These are phyloP conservation scores for Globisporangium nagaii DNA, from an alignment of 352 stramenopile species.

Conservation along the genomic window DNA sequence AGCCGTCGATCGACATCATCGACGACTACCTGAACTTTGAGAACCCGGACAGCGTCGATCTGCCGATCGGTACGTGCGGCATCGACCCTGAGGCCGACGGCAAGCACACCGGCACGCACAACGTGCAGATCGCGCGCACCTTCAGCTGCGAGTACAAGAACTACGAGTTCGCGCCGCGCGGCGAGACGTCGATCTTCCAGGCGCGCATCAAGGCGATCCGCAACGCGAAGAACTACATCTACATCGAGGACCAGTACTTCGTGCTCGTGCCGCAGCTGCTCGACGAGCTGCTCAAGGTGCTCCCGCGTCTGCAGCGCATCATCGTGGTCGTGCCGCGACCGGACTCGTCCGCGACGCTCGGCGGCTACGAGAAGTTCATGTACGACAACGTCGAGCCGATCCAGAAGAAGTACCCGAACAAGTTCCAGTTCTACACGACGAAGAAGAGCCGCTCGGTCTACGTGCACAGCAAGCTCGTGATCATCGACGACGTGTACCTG, in stretches of 20 bases:
- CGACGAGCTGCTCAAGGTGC: slow-evolving; percentile 29
- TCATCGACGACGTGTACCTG: slow-evolving; percentile 6
- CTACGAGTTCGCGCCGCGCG: slow-evolving; percentile 47
- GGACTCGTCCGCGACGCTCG: slow-evolving; percentile 20
- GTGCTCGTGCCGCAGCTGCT: slow-evolving; percentile 39
- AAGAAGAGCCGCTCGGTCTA: slow-evolving; percentile 31
- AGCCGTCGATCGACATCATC: slow-evolving; percentile 14
- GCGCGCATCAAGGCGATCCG: slow-evolving; percentile 45
- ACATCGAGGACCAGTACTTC: slow-evolving; percentile 71
- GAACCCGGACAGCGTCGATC: slow-evolving; percentile 18
- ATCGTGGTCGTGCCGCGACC: slow-evolving; percentile 36
- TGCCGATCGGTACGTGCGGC: slow-evolving; percentile 1
- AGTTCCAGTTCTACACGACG: slow-evolving; percentile 44
- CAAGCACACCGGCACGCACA: slow-evolving; percentile 15
- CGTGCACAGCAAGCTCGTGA: slow-evolving; percentile 49
- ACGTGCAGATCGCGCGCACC: slow-evolving; percentile 48
- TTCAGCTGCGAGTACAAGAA: slow-evolving; percentile 47
- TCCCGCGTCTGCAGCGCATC: slow-evolving; percentile 38
- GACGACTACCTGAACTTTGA: slow-evolving; percentile 34
- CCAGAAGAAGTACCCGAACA: slow-evolving; percentile 32
- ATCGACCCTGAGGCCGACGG: slow-evolving; percentile 4
- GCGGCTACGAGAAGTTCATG: slow-evolving; percentile 50
- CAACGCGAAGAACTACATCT: slow-evolving; percentile 58
- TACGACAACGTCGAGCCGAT: slow-evolving; percentile 52
- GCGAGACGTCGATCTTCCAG: slow-evolving; percentile 44